Evolutionary conservation across 768 basidiomycete genomes (phyloP).

Genomic region (Lactarius hengduanensis): DNA sequence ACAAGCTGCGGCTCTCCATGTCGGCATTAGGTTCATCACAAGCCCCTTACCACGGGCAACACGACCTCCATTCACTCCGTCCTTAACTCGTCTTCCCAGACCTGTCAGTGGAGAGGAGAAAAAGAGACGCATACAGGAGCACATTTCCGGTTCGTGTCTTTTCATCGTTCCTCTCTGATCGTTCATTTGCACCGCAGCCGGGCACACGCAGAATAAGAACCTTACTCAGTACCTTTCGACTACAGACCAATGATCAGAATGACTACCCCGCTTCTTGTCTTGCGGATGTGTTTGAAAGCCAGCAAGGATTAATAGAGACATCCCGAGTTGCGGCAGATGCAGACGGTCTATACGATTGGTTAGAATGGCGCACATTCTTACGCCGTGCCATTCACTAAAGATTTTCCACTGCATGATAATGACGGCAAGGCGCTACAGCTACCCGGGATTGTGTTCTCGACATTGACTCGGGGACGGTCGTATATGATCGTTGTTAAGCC

Average conservation of each 20-base stretch:
- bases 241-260: neutral
- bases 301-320: neutral
- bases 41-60: no score
- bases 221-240: neutral
- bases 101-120: neutral
- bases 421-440: neutral
- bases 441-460: neutral
- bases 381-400: neutral
- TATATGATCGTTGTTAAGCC: neutral
- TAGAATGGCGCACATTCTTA: neutral
- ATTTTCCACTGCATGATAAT: neutral
- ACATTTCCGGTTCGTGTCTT: neutral
- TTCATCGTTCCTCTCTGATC: no score
- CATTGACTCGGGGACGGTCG: neutral
- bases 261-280: neutral
- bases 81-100: no score
- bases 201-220: neutral
- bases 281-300: neutral
- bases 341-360: neutral
- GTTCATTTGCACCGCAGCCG: neutral
- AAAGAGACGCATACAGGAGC: neutral
- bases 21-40: no score
- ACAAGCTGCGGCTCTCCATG: no score
- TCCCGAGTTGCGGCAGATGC: neutral
- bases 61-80: neutral